Base-by-base conservation (phyloP, 495 filamentous ascomycete genomes). In the Lasiosphaeria hispida region DNA sequence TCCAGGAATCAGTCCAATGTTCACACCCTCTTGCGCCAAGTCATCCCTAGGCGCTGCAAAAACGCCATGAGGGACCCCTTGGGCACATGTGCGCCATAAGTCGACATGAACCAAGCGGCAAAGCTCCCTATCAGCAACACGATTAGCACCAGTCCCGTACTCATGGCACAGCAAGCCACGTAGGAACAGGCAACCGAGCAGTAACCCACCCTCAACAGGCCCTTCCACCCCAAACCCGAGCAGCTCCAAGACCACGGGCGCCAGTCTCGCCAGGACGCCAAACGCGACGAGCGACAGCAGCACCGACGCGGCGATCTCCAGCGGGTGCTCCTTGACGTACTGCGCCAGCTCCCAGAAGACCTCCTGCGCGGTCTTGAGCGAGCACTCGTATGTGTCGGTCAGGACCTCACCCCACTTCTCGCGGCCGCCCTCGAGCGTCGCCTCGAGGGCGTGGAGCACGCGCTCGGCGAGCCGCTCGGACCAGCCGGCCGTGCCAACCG, bases 21-120 rank as follows among this genome's bases (percentile, higher is more conserved):
- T 30, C 5, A 30, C 23, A 30, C 23, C 17, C 13, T 38, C 38
- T 54, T 54, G 2, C 39, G 3, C 52, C 52, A 54, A 15, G 23
- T 67, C 78, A 82, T 82, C 0, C 80, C 79, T 59, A 83, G 61
- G 9, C 76, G 63, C 70, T 84, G 80, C 14, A 83, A 71, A 53
- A 68, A 83, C 0, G 73, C 66, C 60, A 83, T 81, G n/a, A 83
- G 63, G 6, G 74, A 74, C 0, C 64, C 63, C 60, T 74, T 76
- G 0, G 76, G 75, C 39, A 83, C 79, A 59, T 73, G 69, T 3
- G 79, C 77, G 10, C 73, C n/a, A 54, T 62, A 65, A 14, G 35
- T 39, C 15, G 45, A n/a, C 59, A 62, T 55, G 34, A 44, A 62
- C 63, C 59, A 59, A 7, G 62, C 62, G n/a, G 62, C 62, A 37